These are phyloP conservation scores for Podaxis sp. DNA, from an alignment of 768 basidiomycete species.

Conservation along the genomic window DNA sequence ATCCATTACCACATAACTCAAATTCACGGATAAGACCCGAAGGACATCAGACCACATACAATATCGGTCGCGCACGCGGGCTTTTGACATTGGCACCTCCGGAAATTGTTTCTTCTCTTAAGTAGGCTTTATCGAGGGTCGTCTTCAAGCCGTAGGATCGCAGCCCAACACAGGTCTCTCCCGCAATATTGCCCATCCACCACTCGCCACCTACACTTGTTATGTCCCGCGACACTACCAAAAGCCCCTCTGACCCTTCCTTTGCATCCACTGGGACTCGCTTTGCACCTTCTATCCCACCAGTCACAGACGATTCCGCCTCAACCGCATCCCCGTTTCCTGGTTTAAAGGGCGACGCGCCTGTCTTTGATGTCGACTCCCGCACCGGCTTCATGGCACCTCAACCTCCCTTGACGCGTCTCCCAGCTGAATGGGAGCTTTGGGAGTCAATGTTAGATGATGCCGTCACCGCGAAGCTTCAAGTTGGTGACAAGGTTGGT, in stretches of 20 bases:
- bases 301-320: neutral
- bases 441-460: constrained; percentile 69
- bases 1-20: neutral
- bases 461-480: constrained; percentile 47
- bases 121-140: neutral
- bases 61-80: constrained; percentile 1
- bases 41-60: neutral
- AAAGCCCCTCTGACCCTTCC: neutral
- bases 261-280: neutral
- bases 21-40: constrained; percentile 29
- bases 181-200: neutral
- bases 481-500: constrained; percentile 55
- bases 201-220: neutral
- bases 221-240: neutral
- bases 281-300: neutral
- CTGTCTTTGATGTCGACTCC: constrained; percentile 91
- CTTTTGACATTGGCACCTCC: neutral
- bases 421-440: constrained; percentile 59
- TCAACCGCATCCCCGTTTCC: neutral
- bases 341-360: constrained; percentile 51
- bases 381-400: constrained; percentile 92
- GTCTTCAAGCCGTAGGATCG: neutral
- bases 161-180: neutral
- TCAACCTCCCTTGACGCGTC: constrained; percentile 59
- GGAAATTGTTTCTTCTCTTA: neutral